A percentile compares a stretch with the other conserved stretches of the same genome.
These are phyloP conservation scores for Infundibulicybe gibba DNA, from an alignment of 768 basidiomycete genomes.

Conservation along the genomic window DNA sequence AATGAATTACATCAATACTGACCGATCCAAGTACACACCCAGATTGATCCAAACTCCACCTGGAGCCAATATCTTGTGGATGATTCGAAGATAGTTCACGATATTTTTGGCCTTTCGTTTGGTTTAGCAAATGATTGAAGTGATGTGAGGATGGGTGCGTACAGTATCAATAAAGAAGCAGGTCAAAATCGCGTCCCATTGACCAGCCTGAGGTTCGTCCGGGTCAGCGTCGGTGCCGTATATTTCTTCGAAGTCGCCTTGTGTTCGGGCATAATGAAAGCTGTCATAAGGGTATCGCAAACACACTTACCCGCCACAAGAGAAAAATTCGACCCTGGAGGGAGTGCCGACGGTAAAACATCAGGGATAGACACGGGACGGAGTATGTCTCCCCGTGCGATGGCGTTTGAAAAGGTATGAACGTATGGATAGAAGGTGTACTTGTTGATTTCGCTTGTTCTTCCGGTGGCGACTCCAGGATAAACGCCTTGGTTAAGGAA, in stretches of 20 bases:
- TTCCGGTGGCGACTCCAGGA: constrained; percentile 15
- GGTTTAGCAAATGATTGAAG: background rate
- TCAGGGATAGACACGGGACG: constrained; percentile 76
- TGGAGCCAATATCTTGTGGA: constrained; percentile 77
- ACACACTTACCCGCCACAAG: constrained; percentile 71
- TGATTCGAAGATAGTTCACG: constrained; percentile 84
- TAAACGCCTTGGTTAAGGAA: background rate
- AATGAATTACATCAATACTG: background rate
- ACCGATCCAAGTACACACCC: constrained; percentile 36
- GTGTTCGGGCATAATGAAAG: constrained; percentile 1
- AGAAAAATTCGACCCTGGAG: constrained; percentile 64
- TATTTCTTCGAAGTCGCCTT: constrained; percentile 91
- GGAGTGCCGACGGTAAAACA: constrained; percentile 72
- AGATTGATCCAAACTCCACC: constrained; percentile 94
- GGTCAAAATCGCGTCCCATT: constrained; percentile 88
- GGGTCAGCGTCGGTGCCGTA: constrained; percentile 61
- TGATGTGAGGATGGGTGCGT: constrained; percentile 11
- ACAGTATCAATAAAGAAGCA: constrained; percentile 99
- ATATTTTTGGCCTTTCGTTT: constrained; percentile 81
- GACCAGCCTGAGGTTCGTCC: constrained; percentile 64
- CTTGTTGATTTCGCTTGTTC: constrained; percentile 64
- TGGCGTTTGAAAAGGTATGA: constrained; percentile 88
- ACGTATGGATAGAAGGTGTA: constrained; percentile 86
- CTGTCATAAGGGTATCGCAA: background rate
- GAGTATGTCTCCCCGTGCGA: constrained; percentile 55